Evolutionary conservation across 2,329 filamentous ascomycete species (phyloP).

Genomic region (Colletotrichum trifolii): DNA sequence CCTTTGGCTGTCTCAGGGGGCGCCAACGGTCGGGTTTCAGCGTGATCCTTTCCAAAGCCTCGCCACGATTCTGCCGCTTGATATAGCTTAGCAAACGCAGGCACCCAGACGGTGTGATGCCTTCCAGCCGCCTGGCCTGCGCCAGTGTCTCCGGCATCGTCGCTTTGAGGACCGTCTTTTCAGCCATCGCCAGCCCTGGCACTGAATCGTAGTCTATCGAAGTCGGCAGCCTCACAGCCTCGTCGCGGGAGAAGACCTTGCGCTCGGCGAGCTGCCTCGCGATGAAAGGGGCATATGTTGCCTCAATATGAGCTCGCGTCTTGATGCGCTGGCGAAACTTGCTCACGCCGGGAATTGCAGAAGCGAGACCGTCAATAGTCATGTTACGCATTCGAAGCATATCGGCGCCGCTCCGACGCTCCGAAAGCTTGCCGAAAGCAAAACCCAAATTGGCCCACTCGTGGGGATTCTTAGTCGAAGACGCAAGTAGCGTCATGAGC

Average conservation of each 20-base stretch:
- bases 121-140: slow-evolving; percentile 89
- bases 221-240: slow-evolving; percentile 75
- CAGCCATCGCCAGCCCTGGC: slow-evolving; percentile 80
- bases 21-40: slow-evolving; percentile 2
- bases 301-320: slow-evolving; percentile 81
- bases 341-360: slow-evolving; percentile 66
- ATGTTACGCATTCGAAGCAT: slow-evolving; percentile 77
- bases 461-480: slow-evolving; percentile 66
- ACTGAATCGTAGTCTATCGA: slow-evolving; percentile 82
- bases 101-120: slow-evolving; percentile 72
- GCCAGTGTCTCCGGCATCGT: slow-evolving; percentile 86
- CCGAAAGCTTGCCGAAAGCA: slow-evolving; percentile 59
- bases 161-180: slow-evolving; percentile 75
- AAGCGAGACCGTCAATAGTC: slow-evolving; percentile 66
- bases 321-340: slow-evolving; percentile 69
- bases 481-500: slow-evolving; percentile 70
- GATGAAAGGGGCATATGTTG: slow-evolving; percentile 88
- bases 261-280: slow-evolving; percentile 75
- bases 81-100: slow-evolving; percentile 73
- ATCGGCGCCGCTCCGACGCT: slow-evolving; percentile 79
- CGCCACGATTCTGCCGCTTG: slow-evolving; percentile 43
- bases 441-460: slow-evolving; percentile 80
- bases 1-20: neutral
- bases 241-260: slow-evolving; percentile 78
- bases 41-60: slow-evolving; percentile 7